Evolutionary conservation across 2,329 filamentous ascomycete species (phyloP), one percentile per base, ranked within the genome.

Genomic region (Penicillium sp.): DNA sequence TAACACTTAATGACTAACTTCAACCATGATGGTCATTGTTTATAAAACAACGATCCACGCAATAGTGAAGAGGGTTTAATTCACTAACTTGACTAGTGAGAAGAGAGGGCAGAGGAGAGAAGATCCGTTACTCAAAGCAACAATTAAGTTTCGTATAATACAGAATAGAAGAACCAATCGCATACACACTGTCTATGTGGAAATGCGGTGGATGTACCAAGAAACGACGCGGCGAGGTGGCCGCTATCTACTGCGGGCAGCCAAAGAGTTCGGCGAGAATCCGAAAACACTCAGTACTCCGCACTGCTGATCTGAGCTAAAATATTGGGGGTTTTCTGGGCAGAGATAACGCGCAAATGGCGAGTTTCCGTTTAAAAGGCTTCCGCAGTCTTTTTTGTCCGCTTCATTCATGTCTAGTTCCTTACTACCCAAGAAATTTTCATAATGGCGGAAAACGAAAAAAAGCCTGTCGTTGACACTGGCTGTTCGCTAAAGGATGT

Each of bases 401-500:
- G 12, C 12, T 42, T 21, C 26, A 13, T 29, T 13, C 29, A 15
- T 32, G 12, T 17, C 13, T 18, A 2, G 20, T 29, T 29, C 15
- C 15, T n/a, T 20, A 41, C 13, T 6, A 37, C 3, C 2, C 1
- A 26, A 24, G 13, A 15, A 27, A 23, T 24, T 2, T 26, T 13
- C 5, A 27, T 13, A 10, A 59, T 59, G 54, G 23, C 44, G 12
- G 41, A 52, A 24, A 46, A 40, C 15, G 32, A 33, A 15, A 55
- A 54, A 24, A 58, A 51, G 33, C 2, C 30, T 17, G 23, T 51
- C 10, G 23, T 43, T 4, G 37, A 34, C 12, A 39, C 41, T 42
- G 44, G n/a, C 10, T 23, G 33, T 4, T 41, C 53, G 8, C 52
- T 54, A 23, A 61, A 58, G 39, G 63, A 66, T 29, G 33, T 64